Evolutionary conservation across 306 rosid genomes (phyloP).

Genomic region (Acacia crassicarpa): DNA sequence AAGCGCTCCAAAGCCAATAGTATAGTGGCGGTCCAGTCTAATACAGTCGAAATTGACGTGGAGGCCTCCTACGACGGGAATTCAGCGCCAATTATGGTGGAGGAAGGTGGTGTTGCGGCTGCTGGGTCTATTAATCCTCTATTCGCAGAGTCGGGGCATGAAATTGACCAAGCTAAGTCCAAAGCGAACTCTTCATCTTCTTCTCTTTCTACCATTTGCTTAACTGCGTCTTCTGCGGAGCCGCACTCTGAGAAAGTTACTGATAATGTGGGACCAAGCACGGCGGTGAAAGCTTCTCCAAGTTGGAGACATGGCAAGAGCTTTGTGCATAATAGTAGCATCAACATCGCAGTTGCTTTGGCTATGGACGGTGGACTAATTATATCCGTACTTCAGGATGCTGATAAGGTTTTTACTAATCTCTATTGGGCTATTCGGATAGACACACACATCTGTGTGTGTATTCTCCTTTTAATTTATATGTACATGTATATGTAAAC

Average conservation of each 20-base stretch:
- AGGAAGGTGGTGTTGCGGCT: constrained; percentile 77
- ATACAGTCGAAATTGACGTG: constrained; percentile 93
- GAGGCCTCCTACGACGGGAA: constrained; percentile 92
- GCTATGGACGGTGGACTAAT: constrained; percentile 88
- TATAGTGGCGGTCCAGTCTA: constrained; percentile 92
- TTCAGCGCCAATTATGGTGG: constrained; percentile 87
- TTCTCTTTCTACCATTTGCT: not conserved
- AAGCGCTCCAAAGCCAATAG: constrained; percentile 88
- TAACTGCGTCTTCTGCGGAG: constrained; percentile 15
- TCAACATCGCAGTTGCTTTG: constrained; percentile 93
- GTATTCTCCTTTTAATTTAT: not conserved
- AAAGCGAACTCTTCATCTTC: constrained; percentile 41
- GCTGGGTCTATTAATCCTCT: constrained; percentile 87
- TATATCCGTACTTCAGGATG: constrained; percentile 90
- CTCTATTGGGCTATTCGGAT: constrained; percentile 2
- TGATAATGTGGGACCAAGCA: constrained; percentile 30
- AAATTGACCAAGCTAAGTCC: constrained; percentile 69
- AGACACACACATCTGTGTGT: not conserved
- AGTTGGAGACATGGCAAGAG: constrained; percentile 85
- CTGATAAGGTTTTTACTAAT: constrained; percentile 69
- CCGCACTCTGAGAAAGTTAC: constrained; percentile 33
- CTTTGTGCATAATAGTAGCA: constrained; percentile 73
- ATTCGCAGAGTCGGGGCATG: constrained; percentile 81
- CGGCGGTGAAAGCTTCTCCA: constrained; percentile 27
- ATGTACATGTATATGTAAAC: no score